Percentiles rank a stretch among this genome's conserved stretches.
phyloP scores from a whole-genome alignment of 768 basidiomycete genomes.

The Tephrocybe rancida region DNA sequence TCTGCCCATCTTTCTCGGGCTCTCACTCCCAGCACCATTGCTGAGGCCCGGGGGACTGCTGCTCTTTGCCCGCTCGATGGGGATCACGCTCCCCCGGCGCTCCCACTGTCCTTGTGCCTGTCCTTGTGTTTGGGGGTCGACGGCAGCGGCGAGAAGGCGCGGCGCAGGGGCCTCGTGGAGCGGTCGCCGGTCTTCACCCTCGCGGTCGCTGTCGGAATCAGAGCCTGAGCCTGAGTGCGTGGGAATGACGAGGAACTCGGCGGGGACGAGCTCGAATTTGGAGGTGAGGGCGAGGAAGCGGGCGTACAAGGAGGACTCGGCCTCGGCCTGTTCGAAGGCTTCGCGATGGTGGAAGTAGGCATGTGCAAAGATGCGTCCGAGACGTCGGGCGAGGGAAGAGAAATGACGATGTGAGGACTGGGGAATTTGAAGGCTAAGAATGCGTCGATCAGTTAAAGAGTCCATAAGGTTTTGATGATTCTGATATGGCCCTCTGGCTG shows the following conservation, averaged over 20 bases:
- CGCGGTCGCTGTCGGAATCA: slow-evolving; percentile 20
- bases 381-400: slow-evolving; percentile 83
- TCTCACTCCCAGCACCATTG: slow-evolving; percentile 27
- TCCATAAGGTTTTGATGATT: too few relatives aligned
- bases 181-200: slow-evolving; percentile 8
- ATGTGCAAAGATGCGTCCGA: slow-evolving; percentile 95
- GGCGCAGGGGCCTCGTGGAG: slow-evolving; percentile 34
- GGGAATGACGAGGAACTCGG: slow-evolving; percentile 84
- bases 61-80: slow-evolving; percentile 15
- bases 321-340: slow-evolving; percentile 87
- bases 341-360: slow-evolving; percentile 96
- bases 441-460: too few relatives aligned
- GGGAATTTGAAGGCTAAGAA: slow-evolving; percentile 77
- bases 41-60: slow-evolving; percentile 25
- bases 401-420: slow-evolving; percentile 85
- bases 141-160: slow-evolving; percentile 40
- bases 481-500: too few relatives aligned
- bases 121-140: slow-evolving; percentile 26
- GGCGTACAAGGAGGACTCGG: slow-evolving; percentile 86
- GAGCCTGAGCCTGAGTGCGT: slow-evolving; percentile 25
- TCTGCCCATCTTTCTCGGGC: slow-evolving; percentile 51
- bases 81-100: slow-evolving; percentile 3
- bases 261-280: slow-evolving; percentile 79
- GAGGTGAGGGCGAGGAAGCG: slow-evolving; percentile 85
- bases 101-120: slow-evolving; percentile 4